Evolutionary conservation across 2,329 filamentous ascomycete genomes (phyloP).

Genomic region (Aquanectria penicillioides): DNA sequence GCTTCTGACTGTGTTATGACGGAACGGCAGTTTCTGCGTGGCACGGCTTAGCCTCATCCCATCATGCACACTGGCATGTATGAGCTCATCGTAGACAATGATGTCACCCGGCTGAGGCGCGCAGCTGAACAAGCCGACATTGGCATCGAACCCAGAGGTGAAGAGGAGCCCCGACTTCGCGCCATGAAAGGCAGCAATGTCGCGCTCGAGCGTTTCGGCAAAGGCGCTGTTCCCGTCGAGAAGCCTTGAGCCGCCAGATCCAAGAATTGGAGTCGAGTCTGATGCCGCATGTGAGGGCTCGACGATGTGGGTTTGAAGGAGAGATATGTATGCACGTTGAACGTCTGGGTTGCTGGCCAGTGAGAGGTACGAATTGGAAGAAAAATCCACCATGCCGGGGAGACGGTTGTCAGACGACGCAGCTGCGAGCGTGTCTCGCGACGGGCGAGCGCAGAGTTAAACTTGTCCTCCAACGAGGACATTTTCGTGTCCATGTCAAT

Average conservation of each 20-base stretch:
- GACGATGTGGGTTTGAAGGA: slow-evolving; percentile 40
- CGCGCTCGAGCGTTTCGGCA: slow-evolving; percentile 56
- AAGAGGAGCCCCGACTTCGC: slow-evolving; percentile 60
- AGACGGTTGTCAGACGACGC: slow-evolving; percentile 64
- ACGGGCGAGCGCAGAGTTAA: slow-evolving; percentile 40
- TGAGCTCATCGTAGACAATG: slow-evolving; percentile 77
- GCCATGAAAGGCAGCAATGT: slow-evolving; percentile 59
- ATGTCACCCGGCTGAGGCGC: slow-evolving; percentile 69
- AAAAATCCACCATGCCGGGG: slow-evolving; percentile 78
- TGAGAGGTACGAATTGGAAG: slow-evolving; percentile 83
- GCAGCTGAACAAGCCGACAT: slow-evolving; percentile 69
- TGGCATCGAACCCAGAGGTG: slow-evolving; percentile 73
- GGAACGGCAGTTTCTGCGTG: slow-evolving; percentile 57
- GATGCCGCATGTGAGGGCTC: slow-evolving; percentile 14
- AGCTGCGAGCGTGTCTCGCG: slow-evolving; percentile 49
- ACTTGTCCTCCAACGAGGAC: slow-evolving; percentile 40
- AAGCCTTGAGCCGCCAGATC: slow-evolving; percentile 64
- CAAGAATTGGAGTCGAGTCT: slow-evolving; percentile 48
- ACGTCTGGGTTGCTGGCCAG: slow-evolving; percentile 63
- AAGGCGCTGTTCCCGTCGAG: slow-evolving; percentile 61
- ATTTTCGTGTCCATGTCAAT: slow-evolving; percentile 20
- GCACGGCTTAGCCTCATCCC: slow-evolving; percentile 76
- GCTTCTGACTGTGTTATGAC: slow-evolving; percentile 58
- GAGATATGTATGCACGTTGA: slow-evolving; percentile 71
- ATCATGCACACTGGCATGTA: slow-evolving; percentile 83